Percentiles rank a stretch among this genome's conserved stretches.
Conservation (phyloP, 495 filamentous ascomycete genomes). For the Aspergillus biplanus region DNA sequence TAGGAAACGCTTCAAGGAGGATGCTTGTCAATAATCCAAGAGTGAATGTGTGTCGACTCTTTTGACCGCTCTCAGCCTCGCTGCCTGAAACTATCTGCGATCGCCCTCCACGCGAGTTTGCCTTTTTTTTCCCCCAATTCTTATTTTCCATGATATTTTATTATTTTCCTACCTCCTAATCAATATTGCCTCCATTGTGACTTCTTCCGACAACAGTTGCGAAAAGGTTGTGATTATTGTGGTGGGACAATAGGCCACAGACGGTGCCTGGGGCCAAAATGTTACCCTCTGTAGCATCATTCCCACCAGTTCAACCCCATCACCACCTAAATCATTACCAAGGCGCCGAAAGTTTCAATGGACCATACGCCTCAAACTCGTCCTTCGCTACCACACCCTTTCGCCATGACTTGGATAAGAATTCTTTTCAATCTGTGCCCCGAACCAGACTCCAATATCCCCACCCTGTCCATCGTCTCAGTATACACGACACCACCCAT, state of each 20-base stretch:
- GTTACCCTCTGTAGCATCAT: slow-evolving; percentile 51
- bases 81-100: slow-evolving; percentile 17
- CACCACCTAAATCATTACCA: slow-evolving; percentile 45
- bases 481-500: slow-evolving; percentile 31
- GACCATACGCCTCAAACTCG: slow-evolving; percentile 39
- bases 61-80: slow-evolving; percentile 27
- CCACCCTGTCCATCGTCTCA: slow-evolving; percentile 48
- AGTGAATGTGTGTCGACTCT: slow-evolving; percentile 33
- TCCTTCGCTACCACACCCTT: slow-evolving; percentile 26
- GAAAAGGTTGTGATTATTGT: slow-evolving; percentile 1
- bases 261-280: slow-evolving; percentile 36
- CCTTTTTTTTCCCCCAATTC: slow-evolving; percentile 16
- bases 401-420: slow-evolving; percentile 34
- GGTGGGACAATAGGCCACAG: slow-evolving; percentile 6
- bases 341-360: slow-evolving; percentile 32
- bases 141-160: neutral
- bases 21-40: slow-evolving; percentile 47
- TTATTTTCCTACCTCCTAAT: slow-evolving; percentile 1
- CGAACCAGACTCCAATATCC: slow-evolving; percentile 46
- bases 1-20: slow-evolving; percentile 54
- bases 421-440: slow-evolving; percentile 33
- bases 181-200: slow-evolving; percentile 4
- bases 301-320: slow-evolving; percentile 51
- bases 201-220: slow-evolving; percentile 8
- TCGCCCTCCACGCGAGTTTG: slow-evolving; percentile 3